phyloP scores from a whole-genome alignment of 208 protist genomes.

The Trypanosoma brucei region DNA sequence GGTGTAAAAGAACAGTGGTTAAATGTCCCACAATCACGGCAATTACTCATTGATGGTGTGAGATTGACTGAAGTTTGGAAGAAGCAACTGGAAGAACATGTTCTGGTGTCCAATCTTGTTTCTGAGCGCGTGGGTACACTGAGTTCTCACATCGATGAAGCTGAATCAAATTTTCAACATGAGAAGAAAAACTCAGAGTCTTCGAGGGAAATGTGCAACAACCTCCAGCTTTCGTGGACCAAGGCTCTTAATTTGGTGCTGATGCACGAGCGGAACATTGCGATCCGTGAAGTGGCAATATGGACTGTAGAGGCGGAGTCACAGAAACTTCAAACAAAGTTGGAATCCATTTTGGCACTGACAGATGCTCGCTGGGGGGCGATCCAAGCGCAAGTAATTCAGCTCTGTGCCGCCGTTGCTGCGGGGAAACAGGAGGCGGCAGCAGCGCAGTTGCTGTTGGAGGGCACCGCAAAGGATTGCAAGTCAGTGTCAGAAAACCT shows the following conservation, averaged over 20 bases:
- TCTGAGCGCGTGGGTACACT: constrained; percentile 10
- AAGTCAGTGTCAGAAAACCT: not conserved
- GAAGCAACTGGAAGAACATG: constrained; percentile 1
- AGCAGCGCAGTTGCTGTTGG: constrained; percentile 1
- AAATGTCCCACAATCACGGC: not conserved
- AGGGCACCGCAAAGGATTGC: not conserved
- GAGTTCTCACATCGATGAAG: constrained; percentile 2
- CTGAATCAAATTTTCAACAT: constrained; percentile 5
- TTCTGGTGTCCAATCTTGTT: constrained; percentile 1
- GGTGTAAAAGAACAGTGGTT: constrained; percentile 2
- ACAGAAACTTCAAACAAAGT: constrained; percentile 7
- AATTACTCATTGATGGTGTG: not conserved
- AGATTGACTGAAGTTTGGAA: not conserved
- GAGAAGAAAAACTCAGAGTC: constrained; percentile 1
- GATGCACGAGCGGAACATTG: constrained; percentile 7
- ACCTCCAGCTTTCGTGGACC: constrained; percentile 7
- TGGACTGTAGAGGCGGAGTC: not conserved
- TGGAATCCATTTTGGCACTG: constrained; percentile 1
- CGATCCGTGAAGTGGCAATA: not conserved
- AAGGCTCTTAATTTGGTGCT: constrained; percentile 9
- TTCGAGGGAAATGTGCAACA: constrained; percentile 9
- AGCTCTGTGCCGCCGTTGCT: not conserved
- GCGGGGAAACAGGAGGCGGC: constrained; percentile 4
- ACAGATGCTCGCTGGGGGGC: constrained; percentile 10
- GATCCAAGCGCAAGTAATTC: constrained; percentile 5